Base-by-base conservation (phyloP, 768 basidiomycete genomes). In the Solioccasus polychromus region DNA sequence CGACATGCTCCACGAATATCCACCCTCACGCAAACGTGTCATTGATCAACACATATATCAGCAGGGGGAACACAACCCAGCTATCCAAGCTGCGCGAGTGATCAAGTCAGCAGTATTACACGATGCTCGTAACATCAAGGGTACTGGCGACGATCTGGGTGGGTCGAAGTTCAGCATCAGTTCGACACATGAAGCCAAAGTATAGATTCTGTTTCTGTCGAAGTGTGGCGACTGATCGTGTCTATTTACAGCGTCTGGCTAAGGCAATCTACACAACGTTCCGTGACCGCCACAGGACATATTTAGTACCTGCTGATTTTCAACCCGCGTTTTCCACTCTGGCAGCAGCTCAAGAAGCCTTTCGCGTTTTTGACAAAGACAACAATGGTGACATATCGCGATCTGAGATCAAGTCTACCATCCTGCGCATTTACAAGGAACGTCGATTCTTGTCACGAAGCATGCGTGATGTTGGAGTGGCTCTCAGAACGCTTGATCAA, bases 401-500 rank as follows among this genome's bases (percentile, higher is more conserved):
- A 29, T 71, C 77, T n/a, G 88, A 91, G 63, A 76, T 91, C 59
- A 90, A 88, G 67, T 70, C 76, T 22, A 76, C 75, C 23, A 59
- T 88, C 20, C 65, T 88, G 48, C 80, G 76, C 58, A 74, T 85
- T 11, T 91, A 90, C 72, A 86, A 83, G 61, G 88, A 91, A 60
- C 80, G 88, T 2, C 76, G 86, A 19, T 82, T 82, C 68, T 71
- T 91, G 22, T 82, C 81, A 32, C 79, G 83, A 41, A 83, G 83
- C 20, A 83, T 90, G 78, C 83, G 79, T 39, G 88, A 90, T 59
- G 85, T 85, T 37, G 73, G 80, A 9, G 74, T 70, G 29, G 88
- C 88, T 23, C 71, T 90, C 35, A 72, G 63, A 54, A 83, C 81
- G 8, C 72, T 90, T 22, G 74, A 90, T 58, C 66, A 69, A 8